Evolutionary conservation across 768 basidiomycete species (phyloP).

Genomic region (Naganishia friedmannii): DNA sequence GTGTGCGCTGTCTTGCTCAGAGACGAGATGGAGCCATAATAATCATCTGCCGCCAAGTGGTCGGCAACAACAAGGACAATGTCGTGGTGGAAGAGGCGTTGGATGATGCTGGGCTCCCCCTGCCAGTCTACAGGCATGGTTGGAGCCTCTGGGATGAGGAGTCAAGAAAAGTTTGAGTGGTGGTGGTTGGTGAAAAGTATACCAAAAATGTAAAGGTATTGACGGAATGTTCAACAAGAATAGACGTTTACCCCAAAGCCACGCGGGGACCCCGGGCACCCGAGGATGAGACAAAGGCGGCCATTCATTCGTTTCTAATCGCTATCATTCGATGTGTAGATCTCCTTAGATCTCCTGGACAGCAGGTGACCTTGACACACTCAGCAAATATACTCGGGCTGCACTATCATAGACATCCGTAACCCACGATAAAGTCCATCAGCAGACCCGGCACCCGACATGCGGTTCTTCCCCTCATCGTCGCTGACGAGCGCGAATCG

Average conservation of each 20-base stretch:
- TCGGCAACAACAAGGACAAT: conserved; percentile 14
- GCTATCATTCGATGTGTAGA: not conserved
- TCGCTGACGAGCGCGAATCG: not conserved
- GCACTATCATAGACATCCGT: too few relatives aligned
- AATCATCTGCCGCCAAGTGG: not conserved
- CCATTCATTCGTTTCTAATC: not conserved
- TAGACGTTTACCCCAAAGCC: too few relatives aligned
- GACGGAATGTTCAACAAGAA: too few relatives aligned
- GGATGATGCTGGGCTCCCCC: conserved; percentile 1
- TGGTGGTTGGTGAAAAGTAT: not conserved
- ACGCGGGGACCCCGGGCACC: too few relatives aligned
- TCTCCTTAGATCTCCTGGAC: too few relatives aligned
- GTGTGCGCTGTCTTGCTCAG: not conserved
- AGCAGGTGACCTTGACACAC: too few relatives aligned
- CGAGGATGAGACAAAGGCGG: conserved; percentile 2
- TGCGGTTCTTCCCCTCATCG: conserved; percentile 1
- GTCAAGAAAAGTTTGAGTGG: not conserved
- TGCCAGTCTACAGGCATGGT: conserved; percentile 14
- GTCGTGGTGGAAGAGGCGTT: not conserved
- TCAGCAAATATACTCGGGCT: too few relatives aligned
- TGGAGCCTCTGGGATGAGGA: too few relatives aligned
- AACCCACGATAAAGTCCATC: too few relatives aligned
- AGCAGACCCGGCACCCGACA: not conserved
- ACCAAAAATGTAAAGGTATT: too few relatives aligned
- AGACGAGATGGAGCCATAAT: not conserved